A percentile compares a stretch with the other conserved stretches of the same genome.
phyloP scores from a whole-genome alignment of 306 rosid species.

The Pachyrhizus erosus region DNA sequence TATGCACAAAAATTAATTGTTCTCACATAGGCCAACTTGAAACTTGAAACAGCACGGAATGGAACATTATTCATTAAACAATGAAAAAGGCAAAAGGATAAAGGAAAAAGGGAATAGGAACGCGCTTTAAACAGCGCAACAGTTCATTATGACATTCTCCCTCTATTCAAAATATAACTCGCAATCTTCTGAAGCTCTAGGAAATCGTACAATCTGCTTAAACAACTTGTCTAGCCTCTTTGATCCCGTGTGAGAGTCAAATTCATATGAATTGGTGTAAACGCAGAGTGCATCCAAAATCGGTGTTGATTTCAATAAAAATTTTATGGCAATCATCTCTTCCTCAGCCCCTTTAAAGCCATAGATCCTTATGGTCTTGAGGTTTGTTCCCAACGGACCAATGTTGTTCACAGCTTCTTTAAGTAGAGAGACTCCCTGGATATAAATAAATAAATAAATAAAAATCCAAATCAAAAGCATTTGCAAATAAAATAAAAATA shows the following conservation, averaged over 20 bases:
- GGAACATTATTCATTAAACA: background rate
- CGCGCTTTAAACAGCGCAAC: background rate
- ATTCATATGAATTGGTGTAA: background rate
- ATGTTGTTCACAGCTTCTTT: background rate
- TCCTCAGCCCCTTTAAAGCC: background rate
- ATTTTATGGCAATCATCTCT: constrained; percentile 26
- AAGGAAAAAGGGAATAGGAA: too few relatives aligned
- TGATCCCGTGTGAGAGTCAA: background rate
- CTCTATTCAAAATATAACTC: background rate
- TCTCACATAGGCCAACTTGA: too few relatives aligned
- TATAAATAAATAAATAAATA: background rate
- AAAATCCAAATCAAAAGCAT: background rate
- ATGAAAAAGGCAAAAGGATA: too few relatives aligned
- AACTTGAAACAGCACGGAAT: too few relatives aligned
- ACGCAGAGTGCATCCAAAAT: background rate
- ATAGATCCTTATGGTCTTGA: background rate
- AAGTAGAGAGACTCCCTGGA: background rate
- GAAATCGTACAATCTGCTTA: background rate
- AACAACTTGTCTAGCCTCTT: background rate
- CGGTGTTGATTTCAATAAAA: background rate
- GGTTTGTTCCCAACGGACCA: background rate
- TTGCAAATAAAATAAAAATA: background rate
- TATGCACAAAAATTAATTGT: too few relatives aligned
- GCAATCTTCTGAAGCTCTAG: background rate
- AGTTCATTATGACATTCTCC: background rate